A percentile compares a stretch with the other conserved stretches of the same genome.
Evolutionary conservation across 768 basidiomycete genomes (phyloP).

Genomic region (Hortiboletus flavorubellus): DNA sequence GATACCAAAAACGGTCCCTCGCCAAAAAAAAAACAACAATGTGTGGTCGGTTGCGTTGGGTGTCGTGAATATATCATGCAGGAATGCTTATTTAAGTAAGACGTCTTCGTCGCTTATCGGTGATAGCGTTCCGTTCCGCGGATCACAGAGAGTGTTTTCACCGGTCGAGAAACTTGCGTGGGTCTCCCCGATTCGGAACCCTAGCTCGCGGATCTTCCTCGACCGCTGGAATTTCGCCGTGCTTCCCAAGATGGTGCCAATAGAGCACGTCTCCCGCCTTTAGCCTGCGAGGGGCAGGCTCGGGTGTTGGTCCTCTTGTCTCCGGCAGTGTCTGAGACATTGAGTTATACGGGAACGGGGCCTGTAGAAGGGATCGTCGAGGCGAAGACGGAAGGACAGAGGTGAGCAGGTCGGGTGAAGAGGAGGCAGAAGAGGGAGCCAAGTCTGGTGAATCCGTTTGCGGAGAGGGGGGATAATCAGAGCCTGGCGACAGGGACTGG

Average conservation of each 20-base stretch:
- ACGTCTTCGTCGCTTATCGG: slow-evolving; percentile 2
- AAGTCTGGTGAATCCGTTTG: slow-evolving; percentile 23
- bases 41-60: slow-evolving; percentile 14
- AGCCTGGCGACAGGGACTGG: slow-evolving; percentile 11
- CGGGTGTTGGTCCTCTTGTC: slow-evolving; percentile 12
- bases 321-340: slow-evolving; percentile 11
- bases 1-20: slow-evolving; percentile 26
- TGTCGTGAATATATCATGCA: slow-evolving; percentile 30
- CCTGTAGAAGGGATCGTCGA: slow-evolving; percentile 19
- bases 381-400: slow-evolving; percentile 20
- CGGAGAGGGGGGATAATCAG: slow-evolving; percentile 24
- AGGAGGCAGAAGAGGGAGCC: slow-evolving; percentile 18
- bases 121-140: slow-evolving; percentile 7
- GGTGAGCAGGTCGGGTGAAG: slow-evolving; percentile 25
- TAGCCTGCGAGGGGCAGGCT: slow-evolving; percentile 37
- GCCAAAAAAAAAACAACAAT: slow-evolving; percentile 14
- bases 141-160: slow-evolving; percentile 18
- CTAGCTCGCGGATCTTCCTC: slow-evolving; percentile 57
- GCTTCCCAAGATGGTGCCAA: slow-evolving; percentile 73
- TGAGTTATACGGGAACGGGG: slow-evolving; percentile 9
- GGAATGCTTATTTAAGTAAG: slow-evolving; percentile 4
- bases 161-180: slow-evolving; percentile 23
- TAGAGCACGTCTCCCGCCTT: slow-evolving; percentile 61
- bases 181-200: slow-evolving; percentile 9
- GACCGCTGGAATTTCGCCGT: slow-evolving; percentile 71